Base-by-base conservation (phyloP, 2,329 filamentous ascomycete species). In the Hypocrella siamensis region DNA sequence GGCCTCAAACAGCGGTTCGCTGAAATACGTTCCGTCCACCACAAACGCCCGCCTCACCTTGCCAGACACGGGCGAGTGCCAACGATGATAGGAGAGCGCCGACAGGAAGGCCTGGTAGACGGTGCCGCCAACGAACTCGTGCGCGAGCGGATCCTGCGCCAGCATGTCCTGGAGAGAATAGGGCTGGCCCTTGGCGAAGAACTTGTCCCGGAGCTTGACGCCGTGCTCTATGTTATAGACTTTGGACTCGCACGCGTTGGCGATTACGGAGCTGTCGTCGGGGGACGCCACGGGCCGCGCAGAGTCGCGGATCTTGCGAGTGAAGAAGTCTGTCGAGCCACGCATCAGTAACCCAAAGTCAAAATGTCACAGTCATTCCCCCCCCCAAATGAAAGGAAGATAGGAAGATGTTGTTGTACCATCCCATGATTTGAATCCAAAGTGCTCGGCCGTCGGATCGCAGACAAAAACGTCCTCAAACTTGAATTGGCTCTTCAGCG, bases 71-170 rank as follows among this genome's bases (percentile, higher is more conserved):
- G 78, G 78, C 0, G 69, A 50, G 51, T 82, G 75, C 78, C 78
- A 82, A 17, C 77, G 65, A 49, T 82, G 78, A 48, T 83, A 82
- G 27, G 67, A 75, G 32, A 79, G 52, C 0, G 74, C 69, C 6
- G 65, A 74, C 3, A 83, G 54, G 45, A 79, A 82, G 0, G 75
- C 77, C 44, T 83, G 77, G 49, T 81, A 82, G 18, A 82, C 57
- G 0, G 72, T 79, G 2, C 70, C 77, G 5, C 68, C 69, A 1
- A 58, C 63, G 40, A 81, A 82, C 1, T 67, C 44, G 6, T 56
- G 41, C 0, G 69, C 56, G 1, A 70, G 48, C 0, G 57, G 44
- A 40, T 78, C 70, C 41, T 70, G 53, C 0, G 57, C 64, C 3
- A 82, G 57, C 70, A 79, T 79, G 46, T 79, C 68, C 3, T 57